Evolutionary conservation across 2,329 filamentous ascomycete species (phyloP), one percentile per base, ranked within the genome.

Genomic region (Penicillium paneum): DNA sequence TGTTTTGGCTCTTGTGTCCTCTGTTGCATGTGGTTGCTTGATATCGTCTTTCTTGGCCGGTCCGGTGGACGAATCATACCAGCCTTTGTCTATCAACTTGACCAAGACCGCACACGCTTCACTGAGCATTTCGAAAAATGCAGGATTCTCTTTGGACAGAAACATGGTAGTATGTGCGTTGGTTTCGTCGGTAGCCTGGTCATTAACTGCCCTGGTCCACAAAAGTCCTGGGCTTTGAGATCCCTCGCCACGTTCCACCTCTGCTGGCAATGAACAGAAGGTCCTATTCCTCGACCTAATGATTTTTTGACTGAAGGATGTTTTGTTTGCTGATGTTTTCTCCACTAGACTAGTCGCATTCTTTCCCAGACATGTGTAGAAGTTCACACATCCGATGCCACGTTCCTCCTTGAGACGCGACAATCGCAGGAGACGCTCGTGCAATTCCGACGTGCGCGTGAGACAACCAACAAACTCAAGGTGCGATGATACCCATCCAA

Each of bases 401-500:
- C 90, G 81, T 54, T 89, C 84, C 42, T 78, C 71, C 32, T 85
- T 80, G 19, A 92, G 76, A 55, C 80, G 78, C n/a, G 83, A 79
- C 70, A 97, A 79, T 56, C 78, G 81, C n/a, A 79, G 76, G 10
- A 96, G 80, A 31, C 94, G 84, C 67, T 85, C 83, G 63, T 86
- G 85, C 60, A 97, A 78, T 67, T 96, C 91, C 64, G 92, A 88
- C 5, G 85, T 85, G n/a, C 90, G 85, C 44, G 89, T 88, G 8
- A 99, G 81, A 66, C 91, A 95, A 2, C 91, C 91, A 1, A 97
- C 90, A 66, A 97, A 99, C 71, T 94, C 90, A 26, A 99, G 83
- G 73, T 99, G 94, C 34, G 90, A 94, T 15, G 88, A 85, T 13
- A 90, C 90, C 91, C 92, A 97, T 10, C 79, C 79, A 77, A 87